These are phyloP conservation scores for Rhododendron henanense DNA, from an alignment of 148 eudicot species.

Conservation along the genomic window DNA sequence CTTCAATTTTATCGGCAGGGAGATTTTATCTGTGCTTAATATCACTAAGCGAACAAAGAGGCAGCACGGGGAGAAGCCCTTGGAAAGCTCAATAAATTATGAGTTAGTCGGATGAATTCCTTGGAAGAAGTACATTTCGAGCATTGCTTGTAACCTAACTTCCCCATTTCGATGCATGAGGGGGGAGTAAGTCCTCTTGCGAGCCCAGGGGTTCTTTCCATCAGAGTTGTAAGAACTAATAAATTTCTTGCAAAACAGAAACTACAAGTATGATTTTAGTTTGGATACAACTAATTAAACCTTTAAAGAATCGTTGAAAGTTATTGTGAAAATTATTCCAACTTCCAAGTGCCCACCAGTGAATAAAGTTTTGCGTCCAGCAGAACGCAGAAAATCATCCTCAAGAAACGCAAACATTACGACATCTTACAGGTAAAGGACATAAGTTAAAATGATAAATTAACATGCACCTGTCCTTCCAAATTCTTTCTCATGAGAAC, in stretches of 20 bases:
- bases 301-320: no score
- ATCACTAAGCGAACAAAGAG: background rate
- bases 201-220: background rate
- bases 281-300: background rate
- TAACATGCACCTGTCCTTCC: no score
- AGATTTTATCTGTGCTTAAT: no score
- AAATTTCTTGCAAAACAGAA: background rate
- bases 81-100: background rate
- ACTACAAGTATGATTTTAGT: background rate
- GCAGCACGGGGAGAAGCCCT: background rate
- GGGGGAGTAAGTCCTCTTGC: background rate
- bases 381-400: no score
- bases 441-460: no score
- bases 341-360: no score
- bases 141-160: background rate
- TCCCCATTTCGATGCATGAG: background rate
- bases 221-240: background rate
- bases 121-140: background rate
- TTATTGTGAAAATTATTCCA: no score
- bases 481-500: no score
- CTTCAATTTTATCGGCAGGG: no score
- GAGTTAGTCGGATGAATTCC: background rate
- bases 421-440: no score
- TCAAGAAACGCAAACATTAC: no score
- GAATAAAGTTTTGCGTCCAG: no score